These are phyloP conservation scores for Gigaspora rosea DNA, from an alignment of 192 early-diverging fungal species.

Conservation along the genomic window DNA sequence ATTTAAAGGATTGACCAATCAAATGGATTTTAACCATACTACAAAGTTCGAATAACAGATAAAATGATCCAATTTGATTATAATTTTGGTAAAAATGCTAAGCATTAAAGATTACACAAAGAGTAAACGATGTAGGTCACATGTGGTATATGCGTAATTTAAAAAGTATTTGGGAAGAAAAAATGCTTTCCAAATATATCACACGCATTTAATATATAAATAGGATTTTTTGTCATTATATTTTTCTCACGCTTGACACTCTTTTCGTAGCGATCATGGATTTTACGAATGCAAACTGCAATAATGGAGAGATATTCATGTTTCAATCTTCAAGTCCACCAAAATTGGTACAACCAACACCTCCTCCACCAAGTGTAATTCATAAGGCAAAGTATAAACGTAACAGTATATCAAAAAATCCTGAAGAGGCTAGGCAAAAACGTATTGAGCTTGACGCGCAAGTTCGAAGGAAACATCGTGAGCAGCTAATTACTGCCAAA, in stretches of 20 bases:
- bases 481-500: conserved; percentile 70
- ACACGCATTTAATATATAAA: no score
- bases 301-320: not conserved
- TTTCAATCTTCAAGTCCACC: conserved; percentile 32
- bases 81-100: no score
- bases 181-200: no score
- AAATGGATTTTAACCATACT: no score
- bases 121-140: no score
- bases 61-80: no score
- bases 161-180: no score
- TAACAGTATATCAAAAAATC: conserved; percentile 47
- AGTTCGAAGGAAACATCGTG: conserved; percentile 65
- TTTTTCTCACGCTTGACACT: not conserved
- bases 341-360: conserved; percentile 1
- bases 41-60: no score
- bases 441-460: conserved; percentile 59
- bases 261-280: not conserved
- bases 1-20: no score
- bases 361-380: conserved; percentile 2
- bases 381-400: conserved; percentile 50
- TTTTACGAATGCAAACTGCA: not conserved
- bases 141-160: no score
- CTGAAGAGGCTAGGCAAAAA: conserved; percentile 53
- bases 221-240: no score
- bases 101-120: no score